phyloP scores from a whole-genome alignment of 2,329 filamentous ascomycete genomes.

The Berkeleyomyces rouxiae region DNA sequence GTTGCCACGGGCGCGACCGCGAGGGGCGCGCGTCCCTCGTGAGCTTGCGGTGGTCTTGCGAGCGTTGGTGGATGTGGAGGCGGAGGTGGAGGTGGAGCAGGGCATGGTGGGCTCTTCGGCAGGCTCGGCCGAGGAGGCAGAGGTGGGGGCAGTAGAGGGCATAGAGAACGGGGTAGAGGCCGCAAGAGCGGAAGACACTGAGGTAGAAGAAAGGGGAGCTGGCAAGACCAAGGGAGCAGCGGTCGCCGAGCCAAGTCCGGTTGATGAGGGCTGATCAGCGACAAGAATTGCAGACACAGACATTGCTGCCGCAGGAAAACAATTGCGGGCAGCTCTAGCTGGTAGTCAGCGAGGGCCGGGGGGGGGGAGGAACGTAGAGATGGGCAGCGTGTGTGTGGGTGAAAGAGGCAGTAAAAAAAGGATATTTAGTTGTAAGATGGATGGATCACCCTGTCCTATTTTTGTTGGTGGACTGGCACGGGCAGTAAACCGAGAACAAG shows the following conservation, averaged over 20 bases:
- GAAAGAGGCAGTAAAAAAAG: background rate
- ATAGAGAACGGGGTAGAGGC: background rate
- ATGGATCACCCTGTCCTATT: background rate
- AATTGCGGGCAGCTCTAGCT: background rate
- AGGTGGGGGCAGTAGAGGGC: background rate
- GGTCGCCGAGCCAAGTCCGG: background rate
- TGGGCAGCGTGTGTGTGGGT: background rate
- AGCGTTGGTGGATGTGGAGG: background rate
- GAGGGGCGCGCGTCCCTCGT: constrained; percentile 20
- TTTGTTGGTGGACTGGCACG: background rate
- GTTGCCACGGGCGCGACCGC: constrained; percentile 16
- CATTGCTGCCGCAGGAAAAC: background rate
- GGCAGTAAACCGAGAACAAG: background rate
- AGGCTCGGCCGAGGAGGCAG: constrained; percentile 17
- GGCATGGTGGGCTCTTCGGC: constrained; percentile 13
- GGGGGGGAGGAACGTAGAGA: background rate
- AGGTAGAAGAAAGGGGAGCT: background rate
- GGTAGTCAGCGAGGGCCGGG: background rate
- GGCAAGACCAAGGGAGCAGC: background rate
- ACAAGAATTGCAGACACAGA: background rate
- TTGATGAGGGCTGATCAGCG: constrained; percentile 18
- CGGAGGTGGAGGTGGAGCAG: background rate
- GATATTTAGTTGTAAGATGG: background rate
- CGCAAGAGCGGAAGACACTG: background rate
- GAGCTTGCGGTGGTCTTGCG: constrained; percentile 14